A percentile compares a stretch with the other conserved stretches of the same genome.
phyloP scores from a whole-genome alignment of 768 basidiomycete species.

The Gymnopilus dilepis region DNA sequence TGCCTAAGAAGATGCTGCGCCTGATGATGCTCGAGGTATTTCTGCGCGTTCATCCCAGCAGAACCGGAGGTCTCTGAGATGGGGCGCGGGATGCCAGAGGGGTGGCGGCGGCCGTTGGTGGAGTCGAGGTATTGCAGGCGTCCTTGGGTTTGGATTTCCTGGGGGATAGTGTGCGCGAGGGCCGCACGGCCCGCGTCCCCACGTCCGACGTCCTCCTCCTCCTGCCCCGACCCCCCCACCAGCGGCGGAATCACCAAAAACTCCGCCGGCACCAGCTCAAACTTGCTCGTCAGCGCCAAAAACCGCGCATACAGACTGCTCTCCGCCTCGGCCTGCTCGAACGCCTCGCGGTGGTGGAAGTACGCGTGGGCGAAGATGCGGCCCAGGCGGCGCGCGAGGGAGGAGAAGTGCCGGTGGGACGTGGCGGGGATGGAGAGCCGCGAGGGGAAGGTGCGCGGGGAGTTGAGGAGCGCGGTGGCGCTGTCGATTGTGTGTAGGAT shows the following conservation, averaged over 20 bases:
- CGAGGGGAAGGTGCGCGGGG: slow-evolving; percentile 90
- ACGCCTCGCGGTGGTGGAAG: slow-evolving; percentile 91
- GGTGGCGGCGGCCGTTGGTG: background rate
- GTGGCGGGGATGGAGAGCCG: slow-evolving; percentile 84
- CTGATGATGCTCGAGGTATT: background rate
- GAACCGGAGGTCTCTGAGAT: background rate
- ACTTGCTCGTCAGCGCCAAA: slow-evolving; percentile 79
- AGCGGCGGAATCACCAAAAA: slow-evolving; percentile 79
- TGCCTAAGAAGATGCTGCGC: background rate
- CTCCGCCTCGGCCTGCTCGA: slow-evolving; percentile 90
- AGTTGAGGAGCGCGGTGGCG: slow-evolving; percentile 90
- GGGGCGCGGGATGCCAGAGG: background rate
- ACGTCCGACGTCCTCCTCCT: slow-evolving; percentile 21
- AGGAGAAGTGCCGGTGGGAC: slow-evolving; percentile 88
- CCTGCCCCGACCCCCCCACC: slow-evolving; percentile 27
- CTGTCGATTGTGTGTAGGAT: slow-evolving; percentile 92
- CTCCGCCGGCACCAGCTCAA: slow-evolving; percentile 80
- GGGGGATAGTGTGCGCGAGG: no score
- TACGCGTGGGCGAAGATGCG: slow-evolving; percentile 97
- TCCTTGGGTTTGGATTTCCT: no score
- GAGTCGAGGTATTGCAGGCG: slow-evolving; percentile 38
- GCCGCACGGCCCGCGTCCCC: no score
- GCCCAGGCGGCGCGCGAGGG: slow-evolving; percentile 88
- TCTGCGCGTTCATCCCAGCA: background rate
- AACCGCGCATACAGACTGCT: slow-evolving; percentile 91